Conservation (phyloP, 2,329 filamentous ascomycete genomes). For the Colletotrichum costaricense region DNA sequence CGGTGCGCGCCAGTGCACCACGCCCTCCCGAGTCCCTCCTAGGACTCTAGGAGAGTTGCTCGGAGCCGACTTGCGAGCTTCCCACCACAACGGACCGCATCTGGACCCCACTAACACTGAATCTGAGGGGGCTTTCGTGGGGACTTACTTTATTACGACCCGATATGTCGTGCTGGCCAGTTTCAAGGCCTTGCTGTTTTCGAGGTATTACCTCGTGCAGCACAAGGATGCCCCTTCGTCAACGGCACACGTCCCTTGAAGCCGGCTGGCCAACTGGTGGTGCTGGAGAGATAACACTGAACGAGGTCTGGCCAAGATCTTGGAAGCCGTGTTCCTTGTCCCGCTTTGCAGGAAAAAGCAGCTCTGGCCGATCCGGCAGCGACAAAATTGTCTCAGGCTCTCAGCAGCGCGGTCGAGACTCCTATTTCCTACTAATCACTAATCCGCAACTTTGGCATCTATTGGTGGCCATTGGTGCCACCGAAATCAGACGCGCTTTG, state of each 20-base stretch:
- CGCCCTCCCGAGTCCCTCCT: background rate
- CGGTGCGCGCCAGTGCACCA: constrained; percentile 1
- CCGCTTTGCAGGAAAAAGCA: background rate
- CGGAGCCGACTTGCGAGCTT: constrained; percentile 30
- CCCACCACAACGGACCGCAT: background rate
- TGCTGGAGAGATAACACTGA: constrained; percentile 10
- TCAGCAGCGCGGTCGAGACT: background rate
- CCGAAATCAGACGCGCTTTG: background rate
- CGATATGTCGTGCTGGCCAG: constrained; percentile 29
- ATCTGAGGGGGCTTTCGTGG: constrained; percentile 22
- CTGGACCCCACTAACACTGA: constrained; percentile 18
- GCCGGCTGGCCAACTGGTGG: constrained; percentile 3
- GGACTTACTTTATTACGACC: constrained; percentile 27
- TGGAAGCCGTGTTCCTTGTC: background rate
- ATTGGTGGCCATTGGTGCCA: constrained; percentile 10
- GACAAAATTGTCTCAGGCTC: background rate
- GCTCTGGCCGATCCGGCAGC: constrained; percentile 14
- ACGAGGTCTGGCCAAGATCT: constrained; percentile 12
- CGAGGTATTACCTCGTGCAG: constrained; percentile 3
- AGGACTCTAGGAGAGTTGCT: constrained; percentile 20
- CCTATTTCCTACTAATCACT: background rate
- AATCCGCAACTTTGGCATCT: background rate
- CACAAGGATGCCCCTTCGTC: constrained; percentile 20
- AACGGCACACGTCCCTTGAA: constrained; percentile 22
- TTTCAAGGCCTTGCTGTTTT: constrained; percentile 19